These are phyloP conservation scores for Fusarium haematococcum DNA, from an alignment of 2,329 filamentous ascomycete species.

Conservation along the genomic window DNA sequence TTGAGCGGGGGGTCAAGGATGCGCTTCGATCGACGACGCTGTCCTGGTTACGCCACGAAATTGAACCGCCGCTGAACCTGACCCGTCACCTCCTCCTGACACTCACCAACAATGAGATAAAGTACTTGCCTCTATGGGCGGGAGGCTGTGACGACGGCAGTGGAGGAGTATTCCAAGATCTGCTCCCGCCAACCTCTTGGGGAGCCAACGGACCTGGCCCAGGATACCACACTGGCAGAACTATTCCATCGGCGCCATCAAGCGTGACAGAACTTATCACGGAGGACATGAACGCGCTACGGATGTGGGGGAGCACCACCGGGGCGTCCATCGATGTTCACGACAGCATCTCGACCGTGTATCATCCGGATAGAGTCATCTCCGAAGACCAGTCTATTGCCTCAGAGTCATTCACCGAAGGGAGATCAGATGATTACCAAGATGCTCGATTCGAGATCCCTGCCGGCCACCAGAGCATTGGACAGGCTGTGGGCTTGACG, in stretches of 20 bases:
- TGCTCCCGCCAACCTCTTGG: slow-evolving; percentile 56
- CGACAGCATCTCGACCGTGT: slow-evolving; percentile 55
- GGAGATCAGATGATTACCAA: slow-evolving; percentile 49
- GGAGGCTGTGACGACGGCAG: slow-evolving; percentile 66
- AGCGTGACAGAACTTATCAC: slow-evolving; percentile 52
- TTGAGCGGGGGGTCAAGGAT: slow-evolving; percentile 40
- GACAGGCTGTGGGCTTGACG: slow-evolving; percentile 39
- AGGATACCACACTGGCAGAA: slow-evolving; percentile 59
- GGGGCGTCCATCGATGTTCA: slow-evolving; percentile 54
- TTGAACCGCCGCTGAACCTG: slow-evolving; percentile 50
- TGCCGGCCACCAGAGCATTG: slow-evolving; percentile 44
- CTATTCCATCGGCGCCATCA: slow-evolving; percentile 50
- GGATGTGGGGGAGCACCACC: slow-evolving; percentile 49
- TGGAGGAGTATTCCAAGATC: slow-evolving; percentile 60
- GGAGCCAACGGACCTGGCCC: slow-evolving; percentile 61
- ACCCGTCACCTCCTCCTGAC: slow-evolving; percentile 63
- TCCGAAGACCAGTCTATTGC: slow-evolving; percentile 49
- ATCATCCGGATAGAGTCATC: slow-evolving; percentile 47
- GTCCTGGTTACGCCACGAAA: slow-evolving; percentile 44
- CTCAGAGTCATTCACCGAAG: slow-evolving; percentile 52
- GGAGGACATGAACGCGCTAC: slow-evolving; percentile 50
- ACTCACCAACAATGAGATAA: slow-evolving; percentile 68
- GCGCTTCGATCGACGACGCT: slow-evolving; percentile 34
- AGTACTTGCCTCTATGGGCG: slow-evolving; percentile 74
- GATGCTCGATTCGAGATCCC: slow-evolving; percentile 52